Base-by-base conservation (phyloP, 2,329 filamentous ascomycete genomes). In the Grosmannia penicillata region DNA sequence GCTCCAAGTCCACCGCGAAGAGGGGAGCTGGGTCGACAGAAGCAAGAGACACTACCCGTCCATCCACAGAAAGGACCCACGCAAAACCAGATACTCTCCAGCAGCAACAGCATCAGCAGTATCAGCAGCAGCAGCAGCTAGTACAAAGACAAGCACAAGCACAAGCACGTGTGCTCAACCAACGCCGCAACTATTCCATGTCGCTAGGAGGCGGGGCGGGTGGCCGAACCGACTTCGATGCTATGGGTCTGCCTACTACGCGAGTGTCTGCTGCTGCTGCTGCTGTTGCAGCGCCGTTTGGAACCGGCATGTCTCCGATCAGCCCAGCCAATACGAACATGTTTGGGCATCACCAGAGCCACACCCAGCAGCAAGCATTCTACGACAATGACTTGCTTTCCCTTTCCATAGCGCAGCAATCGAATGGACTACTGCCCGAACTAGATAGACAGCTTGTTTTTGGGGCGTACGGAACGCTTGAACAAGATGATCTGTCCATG, bases 371-470 rank as follows among this genome's bases (percentile, higher is more conserved):
- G n/a, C n/a, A n/a, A n/a, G 52, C 49, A 6, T 63, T 69, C 41
- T 73, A 67, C 48, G 56, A 68, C 8, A 59, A 63, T 36, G 63
- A 75, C 50, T 52, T 78, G 27, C 61, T 75, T n/a, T 55, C 62
- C 6, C 56, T 73, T 44, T 63, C 63, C 4, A 57, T 77, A 14
- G 57, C 59, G 18, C 66, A 65, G 49, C 65, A 64, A 40, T 46
- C 38, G 17, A 59, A 63, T 42, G 61, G 60, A 3, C 65, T 75
- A 38, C 60, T 85, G 21, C 75, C 78, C 9, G 75, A 82, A 43
- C 68, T 89, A 13, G 81, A 87, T 49, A 69, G 80, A 4, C 80
- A 85, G 50, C 73, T 86, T 45, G 77, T 85, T 2, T 83, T 84
- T 45, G 77, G 76, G 27, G 79, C 77, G 1, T 89, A 86, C 51